phyloP scores from a whole-genome alignment of 805 yeast genomes.

The Ogataea salicorniae region DNA sequence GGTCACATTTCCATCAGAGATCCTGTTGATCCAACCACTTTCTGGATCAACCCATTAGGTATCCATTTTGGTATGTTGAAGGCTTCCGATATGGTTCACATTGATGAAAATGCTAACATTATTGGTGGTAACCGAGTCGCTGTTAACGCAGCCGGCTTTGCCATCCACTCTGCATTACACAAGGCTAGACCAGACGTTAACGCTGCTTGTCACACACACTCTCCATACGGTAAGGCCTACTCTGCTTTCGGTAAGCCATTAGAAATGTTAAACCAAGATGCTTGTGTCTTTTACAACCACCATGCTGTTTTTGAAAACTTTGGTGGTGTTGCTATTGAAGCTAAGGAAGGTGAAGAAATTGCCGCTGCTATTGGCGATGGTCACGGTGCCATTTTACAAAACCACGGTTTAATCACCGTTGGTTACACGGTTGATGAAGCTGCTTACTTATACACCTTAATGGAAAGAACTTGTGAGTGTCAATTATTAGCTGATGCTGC shows the following conservation, averaged over 20 bases:
- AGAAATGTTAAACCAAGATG: slow-evolving; percentile 81
- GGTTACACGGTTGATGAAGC: slow-evolving; percentile 74
- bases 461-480: slow-evolving; percentile 63
- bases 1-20: slow-evolving; percentile 86
- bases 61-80: slow-evolving; percentile 60
- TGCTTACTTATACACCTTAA: slow-evolving; percentile 54
- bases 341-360: slow-evolving; percentile 55
- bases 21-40: slow-evolving; percentile 72
- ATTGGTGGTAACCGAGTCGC: slow-evolving; percentile 49
- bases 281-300: slow-evolving; percentile 56
- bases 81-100: slow-evolving; percentile 59
- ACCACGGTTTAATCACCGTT: slow-evolving; percentile 69
- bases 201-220: slow-evolving; percentile 71
- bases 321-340: slow-evolving; percentile 75
- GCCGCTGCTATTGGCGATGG: slow-evolving; percentile 59
- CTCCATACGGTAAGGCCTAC: slow-evolving; percentile 59
- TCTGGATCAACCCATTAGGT: slow-evolving; percentile 90
- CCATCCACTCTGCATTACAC: slow-evolving; percentile 64
- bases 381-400: slow-evolving; percentile 56
- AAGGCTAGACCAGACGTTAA: slow-evolving; percentile 63
- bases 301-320: slow-evolving; percentile 65
- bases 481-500: slow-evolving; percentile 60
- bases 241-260: slow-evolving; percentile 60
- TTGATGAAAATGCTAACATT: slow-evolving; percentile 57
- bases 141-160: slow-evolving; percentile 66